Base-by-base conservation (phyloP, 164 flowering plant genomes). In the Echeveria elegans region DNA sequence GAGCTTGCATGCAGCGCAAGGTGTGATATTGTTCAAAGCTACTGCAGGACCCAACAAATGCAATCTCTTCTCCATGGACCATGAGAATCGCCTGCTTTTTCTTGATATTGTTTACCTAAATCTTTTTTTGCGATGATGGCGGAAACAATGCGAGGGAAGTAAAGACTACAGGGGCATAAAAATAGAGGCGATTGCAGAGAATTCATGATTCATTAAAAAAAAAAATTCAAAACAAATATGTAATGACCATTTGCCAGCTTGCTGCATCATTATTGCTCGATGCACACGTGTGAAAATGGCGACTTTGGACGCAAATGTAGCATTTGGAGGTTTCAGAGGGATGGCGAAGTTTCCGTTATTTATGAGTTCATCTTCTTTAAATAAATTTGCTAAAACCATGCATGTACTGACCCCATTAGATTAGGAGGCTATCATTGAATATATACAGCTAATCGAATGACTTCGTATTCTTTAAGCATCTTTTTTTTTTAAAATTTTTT, bases 1-100 rank as follows among this genome's bases (percentile, higher is more conserved):
- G 11, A 80, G 80, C 69, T 80, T 80, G 68, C 82, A 77, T 1
- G 80, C 82, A 16, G 80, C 82, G 63, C 82, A 80, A 18, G 82
- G 82, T 5, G 80, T 79, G n/a, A 77, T 45, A 4, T 77, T 79
- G 75, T 79, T 79, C 65, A 79, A 63, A 26, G 63, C 58, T 37
- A 68, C 69, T 6, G 76, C 53, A 19, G 72, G 69, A 18, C 66
- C 71, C 62, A 69, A 38, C 59, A 73, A 56, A 28, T 56, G 31
- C 32, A 56, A 29, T 56, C 61, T 56, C 32, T 56, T 56, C 30
- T 56, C 61, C 61, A 56, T 56, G 8, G 32, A 56, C 2, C 14
- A 53, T 10, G 14, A 23, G 60, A 19, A 5, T 48, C 24, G 12
- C 56, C 26, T 37, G 40, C 7, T 18, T 43, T 16, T 5, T 4